Base-by-base conservation (phyloP, 306 rosid species). In the Acacia confusa region DNA sequence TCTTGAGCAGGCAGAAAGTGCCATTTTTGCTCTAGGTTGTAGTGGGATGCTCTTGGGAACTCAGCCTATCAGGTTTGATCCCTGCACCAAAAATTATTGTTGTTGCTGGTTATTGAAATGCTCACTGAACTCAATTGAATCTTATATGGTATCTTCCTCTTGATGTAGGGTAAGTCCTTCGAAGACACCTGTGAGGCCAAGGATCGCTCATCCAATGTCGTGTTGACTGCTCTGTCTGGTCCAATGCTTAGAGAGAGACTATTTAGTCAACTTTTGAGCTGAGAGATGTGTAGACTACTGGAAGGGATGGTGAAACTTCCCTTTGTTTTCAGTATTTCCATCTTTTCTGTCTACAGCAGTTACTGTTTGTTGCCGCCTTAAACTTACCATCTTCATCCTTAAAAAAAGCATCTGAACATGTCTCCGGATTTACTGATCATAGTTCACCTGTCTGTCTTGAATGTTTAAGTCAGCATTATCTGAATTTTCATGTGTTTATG, bases 181-280 rank as follows among this genome's bases (percentile, higher is more conserved):
- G 6, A 95, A 95, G 94, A 95, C 99, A 11, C 99, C 99, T 1
- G 99, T 95, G 79, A 87, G 97, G 87, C 90, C 99, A 19, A 90
- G 95, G 45, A 88, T 92, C 64, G 45, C 90, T 65, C 99, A 89
- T 20, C 92, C 98, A 2, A 9, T 78, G 40, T 74, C 83, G 57
- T 85, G 72, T 50, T 85, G 82, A 88, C 80, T 16, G 43, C 69
- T 74, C 70, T 16, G 52, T 74, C 38, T 38, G 63, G 75, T 73
- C 45, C 66, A 48, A 50, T 70, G 79, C 85, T 40, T 58, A 47
- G 19, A 13, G 30, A 74, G 82, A 81, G 86, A 83, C 79, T 53
- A 83, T 81, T 77, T 70, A 74, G 76, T 79, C 80, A 65, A 81
- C 85, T 87, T 79, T 75, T 80, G 83, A 40, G 82, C 75, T 76